Percentiles rank a stretch among this genome's conserved stretches.
phyloP scores from a whole-genome alignment of 1,139 yeast species.

The Petasospora fabianii region DNA sequence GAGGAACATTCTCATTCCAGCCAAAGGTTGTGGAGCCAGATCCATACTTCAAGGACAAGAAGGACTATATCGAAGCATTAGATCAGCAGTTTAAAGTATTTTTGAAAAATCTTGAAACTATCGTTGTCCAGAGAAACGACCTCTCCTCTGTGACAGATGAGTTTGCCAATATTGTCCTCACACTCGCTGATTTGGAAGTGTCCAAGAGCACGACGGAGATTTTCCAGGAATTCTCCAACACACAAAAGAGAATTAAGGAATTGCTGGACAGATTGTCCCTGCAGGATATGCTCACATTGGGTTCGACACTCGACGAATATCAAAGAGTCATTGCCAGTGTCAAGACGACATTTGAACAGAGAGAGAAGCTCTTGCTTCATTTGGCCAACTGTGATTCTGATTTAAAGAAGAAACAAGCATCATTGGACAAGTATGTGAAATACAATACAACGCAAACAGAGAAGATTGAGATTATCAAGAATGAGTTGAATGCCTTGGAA shows the following conservation, averaged over 20 bases:
- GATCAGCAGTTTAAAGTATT: conserved; percentile 72
- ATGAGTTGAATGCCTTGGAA: conserved; percentile 58
- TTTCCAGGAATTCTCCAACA: conserved; percentile 61
- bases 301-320: conserved; percentile 86
- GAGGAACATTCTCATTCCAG: conserved; percentile 44
- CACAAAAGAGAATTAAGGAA: conserved; percentile 69
- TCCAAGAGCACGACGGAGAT: conserved; percentile 63
- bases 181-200: conserved; percentile 72
- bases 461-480: conserved; percentile 48
- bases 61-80: conserved; percentile 63
- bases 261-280: conserved; percentile 73
- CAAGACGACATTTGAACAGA: conserved; percentile 68
- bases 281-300: conserved; percentile 84
- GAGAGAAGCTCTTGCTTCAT: conserved; percentile 65
- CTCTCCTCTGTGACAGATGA: conserved; percentile 65
- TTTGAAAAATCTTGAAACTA: conserved; percentile 67
- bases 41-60: conserved; percentile 68
- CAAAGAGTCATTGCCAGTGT: conserved; percentile 74
- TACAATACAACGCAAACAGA: conserved; percentile 62
- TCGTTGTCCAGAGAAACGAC: conserved; percentile 74
- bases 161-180: conserved; percentile 47
- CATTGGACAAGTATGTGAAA: conserved; percentile 51
- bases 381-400: conserved; percentile 52
- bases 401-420: conserved; percentile 40
- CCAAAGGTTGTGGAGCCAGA: conserved; percentile 76